Evolutionary conservation across 2,329 filamentous ascomycete genomes (phyloP).

Genomic region (Trichothecium sympodiale): DNA sequence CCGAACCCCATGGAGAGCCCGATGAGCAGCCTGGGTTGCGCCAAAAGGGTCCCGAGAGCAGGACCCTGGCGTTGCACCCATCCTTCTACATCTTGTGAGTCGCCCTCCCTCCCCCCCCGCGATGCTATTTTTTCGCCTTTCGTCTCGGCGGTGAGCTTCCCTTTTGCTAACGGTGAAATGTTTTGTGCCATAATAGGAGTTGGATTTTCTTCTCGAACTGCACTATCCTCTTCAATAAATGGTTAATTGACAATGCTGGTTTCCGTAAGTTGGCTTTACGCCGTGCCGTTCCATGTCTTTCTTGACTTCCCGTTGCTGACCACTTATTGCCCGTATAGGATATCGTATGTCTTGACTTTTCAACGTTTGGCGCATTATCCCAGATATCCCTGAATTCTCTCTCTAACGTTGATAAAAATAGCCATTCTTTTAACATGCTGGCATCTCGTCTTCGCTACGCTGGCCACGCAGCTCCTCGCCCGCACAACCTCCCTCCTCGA

Average conservation of each 20-base stretch:
- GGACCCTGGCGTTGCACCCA: slow-evolving; percentile 2
- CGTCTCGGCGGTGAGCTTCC: too few relatives aligned
- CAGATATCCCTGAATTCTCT: background rate
- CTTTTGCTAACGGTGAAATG: too few relatives aligned
- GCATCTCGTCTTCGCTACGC: slow-evolving; percentile 55
- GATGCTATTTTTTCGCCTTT: background rate
- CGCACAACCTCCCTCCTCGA: slow-evolving; percentile 53
- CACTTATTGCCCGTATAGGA: slow-evolving; percentile 10
- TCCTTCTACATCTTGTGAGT: slow-evolving; percentile 5
- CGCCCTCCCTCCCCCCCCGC: too few relatives aligned
- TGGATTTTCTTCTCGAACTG: slow-evolving; percentile 81
- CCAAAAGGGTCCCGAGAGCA: background rate
- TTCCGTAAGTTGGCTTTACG: slow-evolving; percentile 51
- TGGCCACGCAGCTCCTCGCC: slow-evolving; percentile 55
- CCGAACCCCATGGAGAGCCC: background rate
- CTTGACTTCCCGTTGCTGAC: slow-evolving; percentile 12
- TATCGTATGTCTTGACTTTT: slow-evolving; percentile 17
- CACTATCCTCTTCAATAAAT: slow-evolving; percentile 90
- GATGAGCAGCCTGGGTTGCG: background rate
- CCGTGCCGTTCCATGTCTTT: background rate
- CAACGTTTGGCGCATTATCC: too few relatives aligned
- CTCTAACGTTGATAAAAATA: slow-evolving; percentile 9
- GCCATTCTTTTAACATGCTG: slow-evolving; percentile 54
- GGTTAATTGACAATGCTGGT: slow-evolving; percentile 63
- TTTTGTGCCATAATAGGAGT: slow-evolving; percentile 25